Conservation (phyloP, 1,139 yeast species). For the Trichomonascaceae sp. region DNA sequence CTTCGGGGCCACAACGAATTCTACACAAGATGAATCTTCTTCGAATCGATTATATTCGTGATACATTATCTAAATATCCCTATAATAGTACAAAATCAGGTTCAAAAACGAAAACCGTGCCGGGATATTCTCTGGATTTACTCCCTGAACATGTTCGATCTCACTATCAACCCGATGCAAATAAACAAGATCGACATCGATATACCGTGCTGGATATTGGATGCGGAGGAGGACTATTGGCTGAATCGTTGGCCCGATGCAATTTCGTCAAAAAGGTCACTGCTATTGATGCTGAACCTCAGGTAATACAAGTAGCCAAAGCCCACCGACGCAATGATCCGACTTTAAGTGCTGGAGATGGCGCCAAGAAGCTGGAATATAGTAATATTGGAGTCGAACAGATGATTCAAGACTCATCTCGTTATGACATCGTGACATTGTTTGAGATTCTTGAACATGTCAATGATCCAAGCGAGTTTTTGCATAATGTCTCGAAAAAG, state of each 20-base stretch:
- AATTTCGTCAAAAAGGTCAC: conserved; percentile 47
- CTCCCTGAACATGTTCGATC: conserved; percentile 49
- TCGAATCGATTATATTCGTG: conserved; percentile 78
- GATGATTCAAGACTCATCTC: conserved; percentile 31
- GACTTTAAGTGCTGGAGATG: conserved; percentile 17
- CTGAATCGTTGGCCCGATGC: conserved; percentile 81
- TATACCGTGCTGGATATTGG: conserved; percentile 76
- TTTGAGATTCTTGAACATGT: conserved; percentile 96
- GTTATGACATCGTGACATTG: conserved; percentile 75
- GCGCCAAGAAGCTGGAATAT: conserved; percentile 51
- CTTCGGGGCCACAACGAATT: conserved; percentile 85
- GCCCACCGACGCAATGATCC: conserved; percentile 67
- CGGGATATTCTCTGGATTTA: conserved; percentile 67
- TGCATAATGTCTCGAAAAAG: conserved; percentile 58
- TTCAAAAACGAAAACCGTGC: conserved; percentile 38
- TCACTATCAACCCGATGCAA: conserved; percentile 1
- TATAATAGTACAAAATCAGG: conserved; percentile 2
- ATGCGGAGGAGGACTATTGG: conserved; percentile 93
- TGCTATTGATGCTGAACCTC: conserved; percentile 82
- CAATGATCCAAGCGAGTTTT: conserved; percentile 68
- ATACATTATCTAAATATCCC: conserved; percentile 45
- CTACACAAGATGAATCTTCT: conserved; percentile 90
- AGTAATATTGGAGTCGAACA: conserved; percentile 53
- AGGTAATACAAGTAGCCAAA: conserved; percentile 75
- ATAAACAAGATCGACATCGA: conserved; percentile 4